phyloP scores from a whole-genome alignment of 2,329 filamentous ascomycete genomes.

The Parafenestella ontariensis region DNA sequence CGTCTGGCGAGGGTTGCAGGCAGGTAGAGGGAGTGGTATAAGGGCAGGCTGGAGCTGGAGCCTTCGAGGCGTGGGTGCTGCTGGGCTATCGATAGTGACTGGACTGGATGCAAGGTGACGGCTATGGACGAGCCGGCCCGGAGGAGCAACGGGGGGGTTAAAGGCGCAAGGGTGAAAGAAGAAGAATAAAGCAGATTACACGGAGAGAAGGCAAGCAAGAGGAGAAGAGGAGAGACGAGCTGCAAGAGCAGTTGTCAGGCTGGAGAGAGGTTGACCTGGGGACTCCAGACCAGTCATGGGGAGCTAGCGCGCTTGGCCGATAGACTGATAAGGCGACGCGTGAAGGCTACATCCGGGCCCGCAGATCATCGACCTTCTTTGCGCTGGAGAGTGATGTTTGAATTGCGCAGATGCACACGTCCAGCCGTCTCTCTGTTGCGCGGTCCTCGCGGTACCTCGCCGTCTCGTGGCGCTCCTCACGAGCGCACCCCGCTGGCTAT shows the following conservation, averaged over 20 bases:
- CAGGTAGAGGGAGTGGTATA: conserved; percentile 1
- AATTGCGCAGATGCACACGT: background rate
- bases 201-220: background rate
- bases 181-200: background rate
- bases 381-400: too few species aligned
- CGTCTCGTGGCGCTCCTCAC: conserved; percentile 20
- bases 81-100: conserved; percentile 12
- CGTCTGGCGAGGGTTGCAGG: background rate
- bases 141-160: background rate
- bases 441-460: conserved; percentile 7
- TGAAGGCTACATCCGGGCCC: too few species aligned
- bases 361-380: too few species aligned
- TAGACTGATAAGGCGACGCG: conserved; percentile 2
- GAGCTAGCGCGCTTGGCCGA: conserved; percentile 5
- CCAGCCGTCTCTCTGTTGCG: conserved; percentile 3
- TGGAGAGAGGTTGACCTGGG: conserved; percentile 3
- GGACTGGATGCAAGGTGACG: conserved; percentile 10
- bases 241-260: conserved; percentile 13
- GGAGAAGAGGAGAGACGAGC: conserved; percentile 6
- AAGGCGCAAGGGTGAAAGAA: background rate
- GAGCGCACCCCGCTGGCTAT: conserved; percentile 5
- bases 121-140: background rate
- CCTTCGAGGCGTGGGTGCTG: conserved; percentile 10
- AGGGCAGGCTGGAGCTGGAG: conserved; percentile 8
- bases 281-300: conserved; percentile 17